These are phyloP conservation scores for Lanmaoa pseudosensibilis DNA, from an alignment of 768 basidiomycete genomes.

Conservation along the genomic window DNA sequence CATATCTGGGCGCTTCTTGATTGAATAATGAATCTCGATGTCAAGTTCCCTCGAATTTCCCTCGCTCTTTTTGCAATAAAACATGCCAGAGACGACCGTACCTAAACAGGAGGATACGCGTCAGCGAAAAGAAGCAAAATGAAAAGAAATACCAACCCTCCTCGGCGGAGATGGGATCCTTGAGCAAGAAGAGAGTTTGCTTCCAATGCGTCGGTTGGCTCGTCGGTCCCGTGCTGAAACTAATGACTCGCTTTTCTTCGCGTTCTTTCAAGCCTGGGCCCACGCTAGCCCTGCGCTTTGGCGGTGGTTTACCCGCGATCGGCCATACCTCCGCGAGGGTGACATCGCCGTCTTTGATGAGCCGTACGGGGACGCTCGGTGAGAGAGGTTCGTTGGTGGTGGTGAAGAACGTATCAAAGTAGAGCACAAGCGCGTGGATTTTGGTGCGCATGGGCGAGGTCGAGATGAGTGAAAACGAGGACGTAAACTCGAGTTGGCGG, in stretches of 20 bases:
- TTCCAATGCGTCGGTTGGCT: constrained; percentile 96
- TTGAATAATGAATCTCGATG: constrained; percentile 80
- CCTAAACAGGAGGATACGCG: constrained; percentile 42
- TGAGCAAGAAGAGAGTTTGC: constrained; percentile 86
- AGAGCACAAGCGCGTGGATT: constrained; percentile 79
- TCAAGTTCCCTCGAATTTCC: constrained; percentile 86
- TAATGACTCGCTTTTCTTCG: constrained; percentile 45
- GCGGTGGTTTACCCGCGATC: constrained; percentile 63
- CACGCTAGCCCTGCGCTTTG: constrained; percentile 58
- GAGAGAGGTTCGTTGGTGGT: constrained; percentile 53
- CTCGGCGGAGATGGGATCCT: constrained; percentile 71
- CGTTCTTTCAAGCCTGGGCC: constrained; percentile 45
- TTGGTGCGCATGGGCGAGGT: constrained; percentile 60
- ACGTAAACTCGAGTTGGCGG: constrained; percentile 76
- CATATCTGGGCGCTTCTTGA: constrained; percentile 42
- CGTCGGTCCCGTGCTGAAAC: constrained; percentile 89
- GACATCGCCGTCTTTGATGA: constrained; percentile 59
- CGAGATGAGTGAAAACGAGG: constrained; percentile 72
- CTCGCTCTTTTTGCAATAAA: constrained; percentile 78
- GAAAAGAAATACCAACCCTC: constrained; percentile 54
- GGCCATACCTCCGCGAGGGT: constrained; percentile 79
- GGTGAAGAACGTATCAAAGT: constrained; percentile 95
- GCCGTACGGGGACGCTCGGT: constrained; percentile 50
- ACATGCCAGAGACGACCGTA: constrained; percentile 71
- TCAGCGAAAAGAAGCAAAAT: background rate